phyloP scores from a whole-genome alignment of 805 yeast species.

The Kodamaea restingae region DNA sequence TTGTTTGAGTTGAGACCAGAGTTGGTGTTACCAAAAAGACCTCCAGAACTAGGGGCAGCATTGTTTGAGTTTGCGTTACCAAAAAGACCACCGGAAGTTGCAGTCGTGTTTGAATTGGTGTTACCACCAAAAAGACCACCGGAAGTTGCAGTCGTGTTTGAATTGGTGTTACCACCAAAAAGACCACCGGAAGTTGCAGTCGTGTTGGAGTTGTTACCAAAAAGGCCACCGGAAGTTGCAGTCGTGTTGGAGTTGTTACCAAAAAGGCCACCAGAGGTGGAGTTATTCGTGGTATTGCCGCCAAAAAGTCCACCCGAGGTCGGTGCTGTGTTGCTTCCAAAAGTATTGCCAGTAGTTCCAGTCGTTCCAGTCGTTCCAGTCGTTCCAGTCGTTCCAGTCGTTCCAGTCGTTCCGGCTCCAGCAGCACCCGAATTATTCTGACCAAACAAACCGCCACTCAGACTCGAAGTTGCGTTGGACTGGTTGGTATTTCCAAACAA shows the following conservation, averaged over 20 bases:
- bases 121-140: not conserved
- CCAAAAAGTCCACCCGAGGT: conserved; percentile 8
- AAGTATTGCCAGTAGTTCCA: not conserved
- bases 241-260: conserved; percentile 3
- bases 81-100: conserved; percentile 5
- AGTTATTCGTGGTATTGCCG: conserved; percentile 29
- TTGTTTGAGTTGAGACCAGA: not conserved
- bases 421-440: not conserved
- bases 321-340: conserved; percentile 4
- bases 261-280: conserved; percentile 6
- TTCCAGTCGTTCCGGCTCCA: not conserved
- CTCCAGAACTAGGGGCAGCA: not conserved
- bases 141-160: not conserved
- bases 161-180: too few relatives aligned
- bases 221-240: conserved; percentile 4
- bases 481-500: conserved; percentile 5
- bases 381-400: not conserved
- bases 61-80: conserved; percentile 1
- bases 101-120: conserved; percentile 1
- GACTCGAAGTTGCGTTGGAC: not conserved
- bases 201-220: conserved; percentile 1
- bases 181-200: not conserved
- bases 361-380: conserved; percentile 1
- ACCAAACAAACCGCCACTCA: not conserved
- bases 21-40: not conserved